phyloP scores from a whole-genome alignment of 192 early-diverging fungal genomes.

The Pecoramyces ruminantium region DNA sequence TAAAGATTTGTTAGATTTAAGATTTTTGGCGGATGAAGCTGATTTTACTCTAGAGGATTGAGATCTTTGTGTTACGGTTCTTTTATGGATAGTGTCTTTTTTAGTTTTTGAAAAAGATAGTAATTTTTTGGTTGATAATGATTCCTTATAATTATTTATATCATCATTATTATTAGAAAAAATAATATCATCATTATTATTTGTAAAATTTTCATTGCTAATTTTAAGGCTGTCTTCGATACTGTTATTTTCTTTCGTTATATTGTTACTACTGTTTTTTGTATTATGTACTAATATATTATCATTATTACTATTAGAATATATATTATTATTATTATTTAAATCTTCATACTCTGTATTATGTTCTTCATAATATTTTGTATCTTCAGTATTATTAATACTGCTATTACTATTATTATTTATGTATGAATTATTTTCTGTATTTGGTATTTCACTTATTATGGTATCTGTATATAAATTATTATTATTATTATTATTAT shows the following conservation, averaged over 20 bases:
- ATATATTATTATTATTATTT: neutral
- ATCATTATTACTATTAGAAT: neutral
- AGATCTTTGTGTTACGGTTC: neutral
- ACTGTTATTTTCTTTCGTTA: too few relatives aligned
- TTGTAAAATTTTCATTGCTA: neutral
- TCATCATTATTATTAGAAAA: neutral
- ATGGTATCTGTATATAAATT: too few relatives aligned
- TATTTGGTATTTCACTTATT: too few relatives aligned
- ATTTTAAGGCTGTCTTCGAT: neutral
- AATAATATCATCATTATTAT: neutral
- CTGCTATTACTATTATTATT: too few relatives aligned
- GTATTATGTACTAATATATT: neutral
- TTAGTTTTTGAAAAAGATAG: neutral
- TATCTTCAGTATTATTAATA: too few relatives aligned
- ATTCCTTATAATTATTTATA: neutral
- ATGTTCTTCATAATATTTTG: too few relatives aligned
- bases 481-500: too few relatives aligned
- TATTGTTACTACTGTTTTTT: too few relatives aligned
- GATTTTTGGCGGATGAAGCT: neutral
- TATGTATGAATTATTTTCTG: too few relatives aligned
- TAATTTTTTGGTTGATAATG: neutral
- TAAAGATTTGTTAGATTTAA: neutral
- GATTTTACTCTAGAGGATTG: neutral
- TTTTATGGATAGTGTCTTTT: neutral
- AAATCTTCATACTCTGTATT: neutral